Evolutionary conservation across 768 basidiomycete species (phyloP).

Genomic region (Tulasnella calospora): DNA sequence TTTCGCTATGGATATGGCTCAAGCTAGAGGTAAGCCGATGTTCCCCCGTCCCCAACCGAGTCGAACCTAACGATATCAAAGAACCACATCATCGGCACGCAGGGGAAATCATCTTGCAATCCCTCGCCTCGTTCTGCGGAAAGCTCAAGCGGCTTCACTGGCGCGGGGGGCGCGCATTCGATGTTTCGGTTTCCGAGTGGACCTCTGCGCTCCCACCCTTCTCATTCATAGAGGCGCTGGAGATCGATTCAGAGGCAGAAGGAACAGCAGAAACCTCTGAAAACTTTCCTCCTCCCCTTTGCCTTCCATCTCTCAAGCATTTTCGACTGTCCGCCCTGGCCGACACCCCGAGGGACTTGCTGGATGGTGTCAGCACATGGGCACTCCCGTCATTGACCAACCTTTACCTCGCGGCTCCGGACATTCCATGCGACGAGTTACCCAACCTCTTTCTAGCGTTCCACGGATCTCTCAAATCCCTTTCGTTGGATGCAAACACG

Average conservation of each 20-base stretch:
- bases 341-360: neutral
- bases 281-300: neutral
- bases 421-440: neutral
- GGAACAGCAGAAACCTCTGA: neutral
- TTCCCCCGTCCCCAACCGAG: neutral
- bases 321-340: neutral
- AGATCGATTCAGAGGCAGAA: neutral
- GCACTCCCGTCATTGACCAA: neutral
- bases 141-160: neutral
- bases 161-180: neutral
- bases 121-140: neutral
- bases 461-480: neutral
- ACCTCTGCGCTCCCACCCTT: neutral
- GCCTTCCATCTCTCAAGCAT: neutral
- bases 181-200: neutral
- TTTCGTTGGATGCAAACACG: neutral
- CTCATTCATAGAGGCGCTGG: neutral
- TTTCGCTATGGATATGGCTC: neutral
- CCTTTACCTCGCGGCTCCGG: neutral
- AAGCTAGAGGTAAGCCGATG: neutral
- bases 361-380: neutral
- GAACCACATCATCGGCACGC: neutral
- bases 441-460: neutral
- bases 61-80: neutral
- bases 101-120: neutral